phyloP scores from a whole-genome alignment of 2,329 filamentous ascomycete genomes.

The Neopestalotiopsis clavispora region DNA sequence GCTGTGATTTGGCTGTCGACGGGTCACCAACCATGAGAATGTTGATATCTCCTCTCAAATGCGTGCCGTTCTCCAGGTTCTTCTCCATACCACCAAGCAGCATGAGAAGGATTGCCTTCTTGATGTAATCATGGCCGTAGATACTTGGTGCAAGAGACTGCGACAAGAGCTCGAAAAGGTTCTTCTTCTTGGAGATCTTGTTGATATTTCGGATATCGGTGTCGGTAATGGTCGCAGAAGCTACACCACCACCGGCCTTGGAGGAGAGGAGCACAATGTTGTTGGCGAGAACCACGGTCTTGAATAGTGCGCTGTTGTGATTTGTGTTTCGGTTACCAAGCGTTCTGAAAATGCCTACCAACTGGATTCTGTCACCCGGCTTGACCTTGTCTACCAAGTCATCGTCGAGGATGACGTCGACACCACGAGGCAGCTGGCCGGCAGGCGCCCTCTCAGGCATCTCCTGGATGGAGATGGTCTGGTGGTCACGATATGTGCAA shows the following conservation, averaged over 20 bases:
- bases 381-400: slow-evolving; percentile 95
- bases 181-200: slow-evolving; percentile 92
- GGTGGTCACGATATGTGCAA: slow-evolving; percentile 94
- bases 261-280: slow-evolving; percentile 94
- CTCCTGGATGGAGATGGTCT: slow-evolving; percentile 97
- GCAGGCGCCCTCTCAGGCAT: slow-evolving; percentile 98
- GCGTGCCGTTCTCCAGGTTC: slow-evolving; percentile 96
- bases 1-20: slow-evolving; percentile 97
- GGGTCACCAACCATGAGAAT: slow-evolving; percentile 99
- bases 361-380: slow-evolving; percentile 92
- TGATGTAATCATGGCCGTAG: slow-evolving; percentile 95
- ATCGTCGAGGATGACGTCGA: slow-evolving; percentile 96
- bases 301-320: slow-evolving; percentile 90
- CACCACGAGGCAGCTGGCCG: slow-evolving; percentile 90
- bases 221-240: slow-evolving; percentile 90
- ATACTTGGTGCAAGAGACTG: slow-evolving; percentile 96
- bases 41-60: slow-evolving; percentile 98
- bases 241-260: slow-evolving; percentile 93
- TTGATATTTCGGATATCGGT: slow-evolving; percentile 99
- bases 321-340: slow-evolving; percentile 93
- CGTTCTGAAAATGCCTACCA: slow-evolving; percentile 95
- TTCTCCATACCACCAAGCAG: slow-evolving; percentile 96
- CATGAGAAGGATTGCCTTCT: slow-evolving; percentile 96
- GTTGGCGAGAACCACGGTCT: slow-evolving; percentile 91
- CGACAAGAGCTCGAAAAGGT: slow-evolving; percentile 89